Evolutionary conservation across 2,329 filamentous ascomycete species (phyloP).

Genomic region (Grosmannia huntii): DNA sequence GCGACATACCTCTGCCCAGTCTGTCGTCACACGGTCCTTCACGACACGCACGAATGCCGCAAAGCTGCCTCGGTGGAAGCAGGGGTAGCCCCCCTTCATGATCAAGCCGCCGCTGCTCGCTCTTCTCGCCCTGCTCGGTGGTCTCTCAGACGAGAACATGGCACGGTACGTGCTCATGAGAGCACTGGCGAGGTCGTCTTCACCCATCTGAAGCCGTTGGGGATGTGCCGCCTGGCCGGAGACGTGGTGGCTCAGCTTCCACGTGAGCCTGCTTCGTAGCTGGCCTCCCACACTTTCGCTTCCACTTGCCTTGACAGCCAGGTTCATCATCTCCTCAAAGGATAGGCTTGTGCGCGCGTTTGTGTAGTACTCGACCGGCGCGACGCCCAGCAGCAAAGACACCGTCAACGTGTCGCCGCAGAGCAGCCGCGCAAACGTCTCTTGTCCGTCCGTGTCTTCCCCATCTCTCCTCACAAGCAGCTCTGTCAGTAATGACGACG

Average conservation of each 20-base stretch:
- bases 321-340: slow-evolving; percentile 8
- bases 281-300: slow-evolving; percentile 6
- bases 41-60: slow-evolving; percentile 25
- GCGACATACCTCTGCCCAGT: neutral
- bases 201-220: slow-evolving; percentile 17
- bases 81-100: too few relatives aligned
- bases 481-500: slow-evolving; percentile 37
- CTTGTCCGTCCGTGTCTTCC: neutral
- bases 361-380: slow-evolving; percentile 35
- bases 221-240: slow-evolving; percentile 8
- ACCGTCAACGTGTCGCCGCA: slow-evolving; percentile 32
- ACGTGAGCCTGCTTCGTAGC: slow-evolving; percentile 20
- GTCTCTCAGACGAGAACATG: slow-evolving; percentile 24
- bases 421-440: slow-evolving; percentile 28
- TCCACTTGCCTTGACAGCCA: too few relatives aligned
- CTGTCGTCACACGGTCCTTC: slow-evolving; percentile 15
- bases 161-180: slow-evolving; percentile 29
- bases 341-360: slow-evolving; percentile 28
- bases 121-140: too few relatives aligned
- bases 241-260: slow-evolving; percentile 23
- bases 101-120: too few relatives aligned
- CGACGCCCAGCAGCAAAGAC: slow-evolving; percentile 37
- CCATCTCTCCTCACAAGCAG: slow-evolving; percentile 20
- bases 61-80: slow-evolving; percentile 19
- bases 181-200: slow-evolving; percentile 23